phyloP scores from a whole-genome alignment of 2,329 filamentous ascomycete genomes.

The Sarocladium brachiariae region DNA sequence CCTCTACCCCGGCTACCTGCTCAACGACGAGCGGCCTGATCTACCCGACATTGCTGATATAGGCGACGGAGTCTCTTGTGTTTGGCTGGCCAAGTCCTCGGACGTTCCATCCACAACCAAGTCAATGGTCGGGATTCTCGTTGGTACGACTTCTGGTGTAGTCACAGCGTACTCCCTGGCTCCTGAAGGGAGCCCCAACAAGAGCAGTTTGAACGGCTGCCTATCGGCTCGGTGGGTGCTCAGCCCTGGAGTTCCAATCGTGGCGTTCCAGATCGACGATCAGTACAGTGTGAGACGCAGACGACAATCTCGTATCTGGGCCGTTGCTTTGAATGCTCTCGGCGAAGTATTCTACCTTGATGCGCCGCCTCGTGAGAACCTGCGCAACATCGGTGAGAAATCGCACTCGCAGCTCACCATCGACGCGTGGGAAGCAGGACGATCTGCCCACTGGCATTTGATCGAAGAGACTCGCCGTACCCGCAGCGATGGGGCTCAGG shows the following conservation, averaged over 20 bases:
- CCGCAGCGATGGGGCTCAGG: slow-evolving; percentile 44
- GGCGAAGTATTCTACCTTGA: slow-evolving; percentile 86
- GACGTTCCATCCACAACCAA: slow-evolving; percentile 65
- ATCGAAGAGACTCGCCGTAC: slow-evolving; percentile 69
- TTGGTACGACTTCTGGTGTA: slow-evolving; percentile 76
- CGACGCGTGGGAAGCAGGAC: slow-evolving; percentile 71
- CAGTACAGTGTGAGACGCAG: slow-evolving; percentile 67
- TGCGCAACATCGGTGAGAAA: background rate
- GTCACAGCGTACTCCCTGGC: slow-evolving; percentile 77
- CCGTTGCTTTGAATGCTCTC: slow-evolving; percentile 86
- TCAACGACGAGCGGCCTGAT: slow-evolving; percentile 58
- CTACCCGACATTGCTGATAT: slow-evolving; percentile 69
- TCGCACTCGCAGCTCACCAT: slow-evolving; percentile 34
- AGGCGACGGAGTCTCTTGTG: slow-evolving; percentile 64
- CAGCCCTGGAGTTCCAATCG: slow-evolving; percentile 86
- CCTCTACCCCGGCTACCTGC: slow-evolving; percentile 53
- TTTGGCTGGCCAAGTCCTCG: slow-evolving; percentile 85
- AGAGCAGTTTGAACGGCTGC: slow-evolving; percentile 56
- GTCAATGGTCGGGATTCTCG: slow-evolving; percentile 73
- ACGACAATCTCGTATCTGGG: slow-evolving; percentile 69
- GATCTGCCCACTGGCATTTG: slow-evolving; percentile 73
- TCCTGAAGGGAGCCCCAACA: slow-evolving; percentile 47
- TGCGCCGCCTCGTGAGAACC: slow-evolving; percentile 47
- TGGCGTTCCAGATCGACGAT: slow-evolving; percentile 78
- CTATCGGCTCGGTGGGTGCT: slow-evolving; percentile 84